Evolutionary conservation across 768 basidiomycete species (phyloP), one percentile per base, ranked within the genome.

Genomic region (Asterophora lycoperdoides): DNA sequence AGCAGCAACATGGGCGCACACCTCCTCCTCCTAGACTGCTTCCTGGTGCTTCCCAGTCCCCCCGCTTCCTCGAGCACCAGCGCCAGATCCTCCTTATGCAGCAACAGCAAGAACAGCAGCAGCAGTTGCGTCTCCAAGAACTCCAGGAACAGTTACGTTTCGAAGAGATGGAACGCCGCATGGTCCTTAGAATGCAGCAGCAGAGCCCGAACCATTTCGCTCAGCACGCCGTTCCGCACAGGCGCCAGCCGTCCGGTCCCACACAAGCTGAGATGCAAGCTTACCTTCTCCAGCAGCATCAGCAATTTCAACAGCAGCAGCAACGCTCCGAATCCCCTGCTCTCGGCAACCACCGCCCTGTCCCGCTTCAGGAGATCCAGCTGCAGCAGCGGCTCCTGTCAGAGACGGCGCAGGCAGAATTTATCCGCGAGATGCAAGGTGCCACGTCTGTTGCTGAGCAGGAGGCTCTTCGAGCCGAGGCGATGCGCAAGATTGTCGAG

Each of bases 401-500:
- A 1, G 86, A 90, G 62, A 76, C 89, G 66, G 80, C 84, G 1
- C 86, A 87, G 48, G 77, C 71, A 8, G 87, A 86, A 51, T 81
- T 84, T 48, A 61, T 85, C 55, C 76, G 77, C 40, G 81, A 84
- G 53, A 72, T 84, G 63, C 83, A 81, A 45, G 76, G 74, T n/a
- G 66, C 75, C 6, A 74, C 75, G 40, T 34, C 56, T 37, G 81
- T 75, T 40, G 77, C 71, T 38, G 77, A 85, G 49, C 83, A 85
- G 60, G 89, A 89, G 51, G 78, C 81, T 4, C 65, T 93, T 33
- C 75, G 86, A 53, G 74, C 73, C 13, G 89, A 91, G 60, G 90
- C 89, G 1, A 86, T 87, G 80, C 81, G 86, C 50, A 86, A 93
- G 70, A 94, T 97, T 55, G 78, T 90, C 64, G 90, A 92, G 65